Percentiles rank a stretch among this genome's conserved stretches.
Conservation (phyloP, 768 basidiomycete species). For the Rhodotorula toruloides region DNA sequence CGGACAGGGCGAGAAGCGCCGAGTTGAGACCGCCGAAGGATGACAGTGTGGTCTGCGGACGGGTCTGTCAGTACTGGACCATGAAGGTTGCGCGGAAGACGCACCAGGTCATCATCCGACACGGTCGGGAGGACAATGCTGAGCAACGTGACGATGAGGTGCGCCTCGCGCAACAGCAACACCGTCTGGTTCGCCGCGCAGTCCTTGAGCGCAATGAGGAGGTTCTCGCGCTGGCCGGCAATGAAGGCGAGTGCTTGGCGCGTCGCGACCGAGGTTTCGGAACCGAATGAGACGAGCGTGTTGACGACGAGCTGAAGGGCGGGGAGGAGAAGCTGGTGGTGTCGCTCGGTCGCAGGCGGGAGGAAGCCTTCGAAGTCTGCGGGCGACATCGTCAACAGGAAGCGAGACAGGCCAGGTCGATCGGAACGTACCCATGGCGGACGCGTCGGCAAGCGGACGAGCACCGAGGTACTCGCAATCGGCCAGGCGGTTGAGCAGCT, state of each 20-base stretch:
- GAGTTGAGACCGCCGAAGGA: constrained; percentile 82
- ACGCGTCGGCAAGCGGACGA: constrained; percentile 73
- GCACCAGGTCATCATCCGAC: constrained; percentile 70
- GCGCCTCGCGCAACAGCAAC: constrained; percentile 68
- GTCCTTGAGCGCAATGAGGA: constrained; percentile 74
- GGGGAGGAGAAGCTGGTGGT: constrained; percentile 85
- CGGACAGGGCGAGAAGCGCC: constrained; percentile 68
- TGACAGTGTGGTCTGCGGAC: constrained; percentile 45
- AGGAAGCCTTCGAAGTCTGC: constrained; percentile 79
- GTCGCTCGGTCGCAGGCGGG: constrained; percentile 77
- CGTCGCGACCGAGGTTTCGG: constrained; percentile 55
- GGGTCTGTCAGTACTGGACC: background rate
- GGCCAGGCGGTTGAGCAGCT: constrained; percentile 65
- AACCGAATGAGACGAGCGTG: constrained; percentile 52
- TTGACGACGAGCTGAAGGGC: constrained; percentile 74
- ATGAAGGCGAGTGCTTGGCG: constrained; percentile 78
- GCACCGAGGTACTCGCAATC: constrained; percentile 84
- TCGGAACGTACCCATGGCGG: constrained; percentile 61
- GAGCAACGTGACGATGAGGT: constrained; percentile 70
- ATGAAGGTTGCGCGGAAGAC: constrained; percentile 42
- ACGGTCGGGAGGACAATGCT: constrained; percentile 64
- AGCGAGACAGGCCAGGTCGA: too few species aligned
- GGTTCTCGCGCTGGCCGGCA: constrained; percentile 72
- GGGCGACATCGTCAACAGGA: constrained; percentile 10
- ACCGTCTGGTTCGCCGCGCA: constrained; percentile 60